A percentile compares a stretch with the other conserved stretches of the same genome.
Evolutionary conservation across 768 basidiomycete species (phyloP).

Genomic region (Tulasnella sp.): DNA sequence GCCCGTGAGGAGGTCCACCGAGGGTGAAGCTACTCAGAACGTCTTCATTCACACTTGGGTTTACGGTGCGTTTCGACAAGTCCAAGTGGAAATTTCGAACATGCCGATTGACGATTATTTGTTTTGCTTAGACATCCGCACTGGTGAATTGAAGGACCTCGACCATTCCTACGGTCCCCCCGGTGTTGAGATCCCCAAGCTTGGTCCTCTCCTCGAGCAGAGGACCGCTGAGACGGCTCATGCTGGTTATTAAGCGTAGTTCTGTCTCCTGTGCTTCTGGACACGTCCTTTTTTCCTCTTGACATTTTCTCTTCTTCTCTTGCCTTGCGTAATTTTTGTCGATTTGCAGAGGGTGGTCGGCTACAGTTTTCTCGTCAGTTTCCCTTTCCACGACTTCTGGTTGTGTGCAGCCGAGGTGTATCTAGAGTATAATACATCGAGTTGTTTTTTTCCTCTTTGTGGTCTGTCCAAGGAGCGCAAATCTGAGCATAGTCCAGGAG

Average conservation of each 20-base stretch:
- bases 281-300: neutral
- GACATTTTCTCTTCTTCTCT: neutral
- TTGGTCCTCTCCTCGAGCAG: neutral
- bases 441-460: neutral
- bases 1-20: neutral
- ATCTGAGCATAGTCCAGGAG: neutral
- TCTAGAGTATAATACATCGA: neutral
- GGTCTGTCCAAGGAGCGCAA: neutral
- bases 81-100: neutral
- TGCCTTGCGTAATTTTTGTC: neutral
- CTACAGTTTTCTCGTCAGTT: neutral
- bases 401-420: neutral
- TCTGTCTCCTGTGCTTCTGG: neutral
- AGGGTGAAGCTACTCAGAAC: neutral
- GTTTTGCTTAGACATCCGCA: constrained; percentile 19
- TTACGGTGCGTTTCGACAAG: constrained; percentile 12
- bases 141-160: constrained; percentile 28
- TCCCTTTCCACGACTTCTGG: neutral
- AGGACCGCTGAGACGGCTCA: neutral
- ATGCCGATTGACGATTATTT: neutral
- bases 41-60: constrained; percentile 31
- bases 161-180: constrained; percentile 27
- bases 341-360: too few relatives aligned
- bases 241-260: neutral
- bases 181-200: constrained; percentile 4